Base-by-base conservation (phyloP, 148 eudicot species). In the Talinum fruticosum region DNA sequence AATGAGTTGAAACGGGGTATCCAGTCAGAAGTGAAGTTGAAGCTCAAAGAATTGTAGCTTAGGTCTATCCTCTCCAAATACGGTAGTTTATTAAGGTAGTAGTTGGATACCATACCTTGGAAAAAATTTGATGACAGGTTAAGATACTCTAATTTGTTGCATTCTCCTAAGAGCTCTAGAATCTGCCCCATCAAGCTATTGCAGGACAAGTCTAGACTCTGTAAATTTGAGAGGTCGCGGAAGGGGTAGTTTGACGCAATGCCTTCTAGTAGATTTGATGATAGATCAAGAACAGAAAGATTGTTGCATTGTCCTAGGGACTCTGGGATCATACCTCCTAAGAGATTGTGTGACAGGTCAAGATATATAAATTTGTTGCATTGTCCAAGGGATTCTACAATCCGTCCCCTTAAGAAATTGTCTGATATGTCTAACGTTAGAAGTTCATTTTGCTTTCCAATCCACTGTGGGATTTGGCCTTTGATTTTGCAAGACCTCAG, bases 331-430 rank as follows among this genome's bases (percentile, higher is more conserved):
- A 5, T 51, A 19, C 57, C n/a, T 3, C n/a, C 16, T 23, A 51
- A 3, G n/a, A 19, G 19, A 51, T 87, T 83, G 65, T 53, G 72
- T 23, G 86, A 83, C 1, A 87, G 69, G 51, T 87, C 90, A 19
- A 87, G 81, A 0, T 83, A 81, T 45, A 81, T 85, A 30, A 87
- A 2, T 23, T 66, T 61, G 83, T 66, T 2, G 36, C 75, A 13
- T 15, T 51, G 57, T 19, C 84, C 86, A 15, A 85, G 82, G 10
- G 36, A 69, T 36, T 33, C 49, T 0, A 86, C 85, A 24, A 87
- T 83, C 16, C 5, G 72, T 24, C 90, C 90, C 8, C n/a, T 65
- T 30, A 85, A 49, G n/a, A 78, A 75, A 75, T 87, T 87, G 66
- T 66, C 35, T 0, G 90, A 83, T 34, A 85, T 66, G 69, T 87